A percentile compares a stretch with the other conserved stretches of the same genome.
Conservation (phyloP, 2,329 filamentous ascomycete genomes). For the Phoma herbarum region DNA sequence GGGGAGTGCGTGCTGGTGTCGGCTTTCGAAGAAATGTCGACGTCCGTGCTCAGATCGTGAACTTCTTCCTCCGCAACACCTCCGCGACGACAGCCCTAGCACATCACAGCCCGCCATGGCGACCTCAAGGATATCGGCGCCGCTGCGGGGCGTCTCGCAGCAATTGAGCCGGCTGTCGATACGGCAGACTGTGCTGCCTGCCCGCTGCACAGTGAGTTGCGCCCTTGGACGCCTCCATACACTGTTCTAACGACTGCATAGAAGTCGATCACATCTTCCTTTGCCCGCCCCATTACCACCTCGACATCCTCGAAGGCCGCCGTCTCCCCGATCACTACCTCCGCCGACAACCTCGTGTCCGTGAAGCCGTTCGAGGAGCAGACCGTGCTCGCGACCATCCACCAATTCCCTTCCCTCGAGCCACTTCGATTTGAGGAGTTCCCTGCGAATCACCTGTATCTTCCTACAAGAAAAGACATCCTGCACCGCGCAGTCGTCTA, state of each 20-base stretch:
- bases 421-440: constrained; percentile 80
- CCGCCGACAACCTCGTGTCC: constrained; percentile 50
- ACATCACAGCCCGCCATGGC: constrained; percentile 50
- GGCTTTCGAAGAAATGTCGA: constrained; percentile 16
- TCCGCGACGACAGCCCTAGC: constrained; percentile 36
- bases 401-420: constrained; percentile 89
- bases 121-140: constrained; percentile 49
- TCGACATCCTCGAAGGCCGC: constrained; percentile 63
- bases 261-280: constrained; percentile 38
- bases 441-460: constrained; percentile 80
- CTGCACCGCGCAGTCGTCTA: constrained; percentile 91
- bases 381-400: constrained; percentile 81
- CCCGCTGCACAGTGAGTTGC: constrained; percentile 58
- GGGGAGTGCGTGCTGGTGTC: constrained; percentile 32
- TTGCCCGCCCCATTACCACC: constrained; percentile 46
- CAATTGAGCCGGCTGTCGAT: constrained; percentile 42
- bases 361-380: constrained; percentile 49
- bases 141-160: constrained; percentile 47
- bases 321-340: constrained; percentile 53
- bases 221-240: constrained; percentile 51
- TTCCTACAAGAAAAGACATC: constrained; percentile 89
- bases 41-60: constrained; percentile 10
- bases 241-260: constrained; percentile 31
- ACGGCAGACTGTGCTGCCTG: constrained; percentile 50
- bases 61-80: constrained; percentile 26